Evolutionary conservation across 495 filamentous ascomycete genomes (phyloP).

Genomic region (Lindgomyces ingoldianus): DNA sequence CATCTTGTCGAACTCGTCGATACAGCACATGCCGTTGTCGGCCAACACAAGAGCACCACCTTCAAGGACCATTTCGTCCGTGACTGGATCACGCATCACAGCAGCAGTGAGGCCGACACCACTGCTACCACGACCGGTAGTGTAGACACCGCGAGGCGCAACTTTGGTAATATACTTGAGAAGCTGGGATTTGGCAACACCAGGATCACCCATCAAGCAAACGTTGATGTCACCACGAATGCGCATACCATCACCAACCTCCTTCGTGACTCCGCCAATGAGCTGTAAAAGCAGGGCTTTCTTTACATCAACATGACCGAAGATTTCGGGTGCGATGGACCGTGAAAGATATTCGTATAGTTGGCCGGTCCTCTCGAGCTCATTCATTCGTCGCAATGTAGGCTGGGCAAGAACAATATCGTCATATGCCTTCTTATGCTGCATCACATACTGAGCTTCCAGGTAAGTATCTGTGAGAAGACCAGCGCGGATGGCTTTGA

Average conservation of each 20-base stretch:
- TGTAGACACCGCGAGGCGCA: constrained; percentile 95
- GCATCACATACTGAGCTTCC: constrained; percentile 87
- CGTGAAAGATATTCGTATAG: constrained; percentile 92
- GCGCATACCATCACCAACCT: constrained; percentile 96
- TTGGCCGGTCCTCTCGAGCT: constrained; percentile 77
- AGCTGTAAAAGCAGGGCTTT: constrained; percentile 92
- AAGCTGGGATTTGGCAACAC: constrained; percentile 97
- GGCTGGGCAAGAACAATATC: constrained; percentile 75
- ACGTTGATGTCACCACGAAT: constrained; percentile 99
- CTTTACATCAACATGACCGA: constrained; percentile 94
- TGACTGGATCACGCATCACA: constrained; percentile 97
- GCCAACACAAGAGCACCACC: constrained; percentile 93
- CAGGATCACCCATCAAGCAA: constrained; percentile 98
- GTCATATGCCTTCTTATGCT: constrained; percentile 97
- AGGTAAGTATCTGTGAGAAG: constrained; percentile 95
- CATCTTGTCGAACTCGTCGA: constrained; percentile 99
- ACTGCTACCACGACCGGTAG: constrained; percentile 91
- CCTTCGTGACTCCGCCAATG: constrained; percentile 94
- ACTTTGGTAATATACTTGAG: constrained; percentile 99
- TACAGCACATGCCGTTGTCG: constrained; percentile 98
- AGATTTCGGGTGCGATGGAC: constrained; percentile 97
- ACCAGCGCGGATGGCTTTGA: constrained; percentile 92
- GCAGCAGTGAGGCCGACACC: constrained; percentile 97
- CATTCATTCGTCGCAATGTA: constrained; percentile 76
- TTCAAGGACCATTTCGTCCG: constrained; percentile 98